Percentiles rank a stretch among this genome's conserved stretches.
Conservation (phyloP, 2,329 filamentous ascomycete species). For the Fusarium neocosmosporiellum region DNA sequence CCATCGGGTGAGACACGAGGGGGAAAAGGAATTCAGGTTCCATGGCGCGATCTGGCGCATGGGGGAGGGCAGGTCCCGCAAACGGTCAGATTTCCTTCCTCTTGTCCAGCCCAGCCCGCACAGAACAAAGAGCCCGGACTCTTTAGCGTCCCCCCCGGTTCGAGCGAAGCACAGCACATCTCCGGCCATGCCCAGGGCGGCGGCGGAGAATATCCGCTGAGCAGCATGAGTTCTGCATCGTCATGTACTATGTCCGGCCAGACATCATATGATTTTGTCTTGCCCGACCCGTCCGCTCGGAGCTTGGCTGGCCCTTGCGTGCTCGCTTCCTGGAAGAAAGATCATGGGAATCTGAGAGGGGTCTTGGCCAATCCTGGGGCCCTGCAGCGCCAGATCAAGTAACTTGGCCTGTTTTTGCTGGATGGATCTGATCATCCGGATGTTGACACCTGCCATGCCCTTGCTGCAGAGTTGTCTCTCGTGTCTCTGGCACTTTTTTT, state of each 20-base stretch:
- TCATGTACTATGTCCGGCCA: constrained; percentile 5
- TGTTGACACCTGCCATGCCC: constrained; percentile 3
- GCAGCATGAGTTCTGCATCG: constrained; percentile 10
- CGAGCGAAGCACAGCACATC: neutral
- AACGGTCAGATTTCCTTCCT: constrained; percentile 8
- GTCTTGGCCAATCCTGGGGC: constrained; percentile 34
- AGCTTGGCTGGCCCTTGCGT: constrained; percentile 15
- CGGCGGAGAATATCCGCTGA: constrained; percentile 30
- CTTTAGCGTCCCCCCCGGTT: neutral
- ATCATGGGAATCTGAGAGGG: constrained; percentile 20
- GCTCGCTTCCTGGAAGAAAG: constrained; percentile 19
- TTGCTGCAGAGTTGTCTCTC: neutral
- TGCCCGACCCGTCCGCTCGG: constrained; percentile 17
- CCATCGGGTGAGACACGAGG: constrained; percentile 12
- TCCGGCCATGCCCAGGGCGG: neutral
- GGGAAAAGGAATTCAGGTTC: constrained; percentile 10
- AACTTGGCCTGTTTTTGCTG: constrained; percentile 10
- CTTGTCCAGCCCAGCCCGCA: neutral
- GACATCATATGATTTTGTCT: constrained; percentile 33
- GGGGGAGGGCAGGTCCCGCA: constrained; percentile 9
- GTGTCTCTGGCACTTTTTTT: constrained; percentile 15
- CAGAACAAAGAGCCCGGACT: neutral
- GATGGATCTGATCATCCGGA: constrained; percentile 5
- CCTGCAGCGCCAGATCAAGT: constrained; percentile 30
- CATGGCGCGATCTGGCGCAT: constrained; percentile 30